Evolutionary conservation across 768 basidiomycete species (phyloP), one percentile per base, ranked within the genome.

Genomic region (Pisolithus tinctorius): DNA sequence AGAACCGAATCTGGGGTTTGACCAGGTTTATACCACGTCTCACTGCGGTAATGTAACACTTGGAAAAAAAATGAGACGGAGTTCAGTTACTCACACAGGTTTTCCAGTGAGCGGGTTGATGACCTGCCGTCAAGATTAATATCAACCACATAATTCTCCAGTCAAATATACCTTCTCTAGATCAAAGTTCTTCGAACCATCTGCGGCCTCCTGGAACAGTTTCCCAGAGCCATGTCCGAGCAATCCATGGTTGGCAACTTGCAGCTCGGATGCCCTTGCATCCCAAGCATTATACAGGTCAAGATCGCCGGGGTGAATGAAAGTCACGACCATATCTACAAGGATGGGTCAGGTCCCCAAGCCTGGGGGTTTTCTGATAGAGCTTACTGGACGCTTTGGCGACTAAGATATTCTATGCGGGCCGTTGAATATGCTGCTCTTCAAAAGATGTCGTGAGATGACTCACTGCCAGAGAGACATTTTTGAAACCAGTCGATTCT

Each of bases 161-260:
- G 23, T 0, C 52, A 45, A 4, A 48, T 58, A 49, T 20, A 66
- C 83, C 68, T 80, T 84, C 55, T 79, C 77, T 10, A 79, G 78
- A 63, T 90, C 84, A 58, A 94, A 94, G 68, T 93, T 93, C 66
- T 84, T 80, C 46, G 74, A 81, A 8, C 92, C 91, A 60, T 90
- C 79, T 1, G 77, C 72, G 51, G 77, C 73, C 67, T 93, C 88
- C 59, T 84, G 80, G 63, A 93, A 88, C 0, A 90, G 69, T 62
- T 92, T 90, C 16, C 91, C 91, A 2, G 84, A 84, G 9, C 89
- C 90, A 56, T 93, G 88, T 0, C 91, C 91, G 11, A 93, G 78
- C 1, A 93, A 72, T 58, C 93, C 92, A 64, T 93, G 92, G 62
- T 89, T 92, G 10, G 92, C 92, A 17, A 94, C 91, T 59, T 93